Base-by-base conservation (phyloP, 2,329 filamentous ascomycete species). In the Sporothrix sp. region DNA sequence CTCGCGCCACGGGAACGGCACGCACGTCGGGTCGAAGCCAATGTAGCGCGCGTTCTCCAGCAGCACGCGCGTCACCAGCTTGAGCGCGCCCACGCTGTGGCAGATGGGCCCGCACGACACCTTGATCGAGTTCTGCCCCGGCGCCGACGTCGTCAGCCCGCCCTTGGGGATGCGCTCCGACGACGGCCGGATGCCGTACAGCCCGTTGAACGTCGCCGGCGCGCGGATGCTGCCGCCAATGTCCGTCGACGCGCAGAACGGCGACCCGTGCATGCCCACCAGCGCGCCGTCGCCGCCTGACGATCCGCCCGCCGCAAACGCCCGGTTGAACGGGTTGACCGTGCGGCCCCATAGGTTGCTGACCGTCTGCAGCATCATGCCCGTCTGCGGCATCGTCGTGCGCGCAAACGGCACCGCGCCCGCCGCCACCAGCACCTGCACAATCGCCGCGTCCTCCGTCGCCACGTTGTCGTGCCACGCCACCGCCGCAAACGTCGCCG, bases 1-100 rank as follows among this genome's bases (percentile, higher is more conserved):
- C 9, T 48, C 36, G 2, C 37, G 44, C 54, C 51, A 87, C 0
- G 82, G 82, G 0, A 87, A 68, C n/a, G 84, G 79, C 23, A 79
- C 65, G 0, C 82, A 79, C 0, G 81, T 66, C 0, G 84, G 83
- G 60, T 87, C 84, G 54, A 76, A 66, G 1, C 84, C 83, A 86
- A 0, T 83, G 82, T 47, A 43, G 3, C 25, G 14, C 16, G 77
- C 58, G 23, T 72, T 72, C 11, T 67, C 68, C 2, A 87, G 65
- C 2, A 85, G 60, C 0, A 73, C 66, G 57, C 78, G 72, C 2
- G 79, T 70, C 2, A 51, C 50, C 3, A 86, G 63, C 33, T 71
- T 72, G 11, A 85, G 58, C 0, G 73, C 75, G 1, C 70, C 68
- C 1, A 75, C 63, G 1, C 75, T 79, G 1, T 75, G 42, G 21